Conservation (phyloP, 345 rosid genomes). For the Erucastrum elatum region DNA sequence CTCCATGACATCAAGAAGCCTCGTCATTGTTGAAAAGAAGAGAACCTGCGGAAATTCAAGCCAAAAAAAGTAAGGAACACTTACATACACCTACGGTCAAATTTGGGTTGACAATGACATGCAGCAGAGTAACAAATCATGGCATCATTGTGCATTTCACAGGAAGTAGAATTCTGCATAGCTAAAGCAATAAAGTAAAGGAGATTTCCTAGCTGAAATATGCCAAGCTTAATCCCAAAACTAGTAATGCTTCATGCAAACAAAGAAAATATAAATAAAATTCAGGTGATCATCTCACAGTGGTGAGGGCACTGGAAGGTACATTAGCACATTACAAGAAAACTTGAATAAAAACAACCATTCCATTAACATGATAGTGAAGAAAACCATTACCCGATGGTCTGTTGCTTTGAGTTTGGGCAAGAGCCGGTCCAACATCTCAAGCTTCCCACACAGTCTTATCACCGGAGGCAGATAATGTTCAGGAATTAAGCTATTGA, state of each 20-base stretch:
- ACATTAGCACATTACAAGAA: not conserved
- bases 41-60: slow-evolving; percentile 58
- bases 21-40: slow-evolving; percentile 96
- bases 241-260: not conserved
- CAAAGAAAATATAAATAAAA: not conserved
- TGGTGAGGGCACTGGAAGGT: not conserved
- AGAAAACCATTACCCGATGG: slow-evolving; percentile 68
- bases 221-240: not conserved
- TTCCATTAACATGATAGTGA: slow-evolving; percentile 10
- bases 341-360: not conserved
- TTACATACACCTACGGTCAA: slow-evolving; percentile 8
- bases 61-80: not conserved
- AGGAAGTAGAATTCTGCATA: not conserved
- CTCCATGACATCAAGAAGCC: slow-evolving; percentile 96
- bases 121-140: slow-evolving; percentile 8
- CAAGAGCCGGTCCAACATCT: slow-evolving; percentile 87
- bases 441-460: slow-evolving; percentile 94
- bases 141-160: slow-evolving; percentile 7
- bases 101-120: slow-evolving; percentile 7
- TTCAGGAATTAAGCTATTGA: slow-evolving; percentile 65
- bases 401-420: slow-evolving; percentile 92
- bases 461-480: slow-evolving; percentile 81
- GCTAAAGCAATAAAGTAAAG: not conserved
- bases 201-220: not conserved
- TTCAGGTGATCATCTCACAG: not conserved